A percentile compares a stretch with the other conserved stretches of the same genome.
Conservation (phyloP, 2,329 filamentous ascomycete species). For the Nemania sp. region DNA sequence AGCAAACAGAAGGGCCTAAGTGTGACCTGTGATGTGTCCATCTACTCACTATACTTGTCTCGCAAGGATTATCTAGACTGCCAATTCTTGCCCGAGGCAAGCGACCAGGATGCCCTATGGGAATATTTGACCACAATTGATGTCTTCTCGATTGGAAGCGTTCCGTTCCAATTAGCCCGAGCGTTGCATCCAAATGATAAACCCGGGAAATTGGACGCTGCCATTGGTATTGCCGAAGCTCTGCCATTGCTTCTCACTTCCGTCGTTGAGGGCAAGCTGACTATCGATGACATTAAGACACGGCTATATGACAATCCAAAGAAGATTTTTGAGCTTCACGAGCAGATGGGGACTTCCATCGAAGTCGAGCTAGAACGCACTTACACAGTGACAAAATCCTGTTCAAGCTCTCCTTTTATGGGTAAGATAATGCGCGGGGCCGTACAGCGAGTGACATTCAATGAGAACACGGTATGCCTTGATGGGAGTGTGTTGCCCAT, state of each 20-base stretch:
- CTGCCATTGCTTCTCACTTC: slow-evolving; percentile 76
- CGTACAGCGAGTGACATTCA: slow-evolving; percentile 76
- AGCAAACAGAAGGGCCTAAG: slow-evolving; percentile 81
- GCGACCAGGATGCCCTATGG: slow-evolving; percentile 76
- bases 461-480: slow-evolving; percentile 73
- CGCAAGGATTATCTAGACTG: slow-evolving; percentile 71
- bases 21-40: slow-evolving; percentile 81
- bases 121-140: slow-evolving; percentile 73
- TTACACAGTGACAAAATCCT: slow-evolving; percentile 58
- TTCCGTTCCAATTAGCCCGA: slow-evolving; percentile 74
- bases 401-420: slow-evolving; percentile 71
- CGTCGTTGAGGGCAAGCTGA: slow-evolving; percentile 72
- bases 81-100: slow-evolving; percentile 64
- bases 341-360: slow-evolving; percentile 72
- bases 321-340: slow-evolving; percentile 80
- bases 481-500: slow-evolving; percentile 66
- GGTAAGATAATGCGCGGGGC: slow-evolving; percentile 70
- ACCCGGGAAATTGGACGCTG: slow-evolving; percentile 57
- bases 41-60: slow-evolving; percentile 77
- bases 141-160: slow-evolving; percentile 76
- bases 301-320: slow-evolving; percentile 79
- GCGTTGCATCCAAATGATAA: slow-evolving; percentile 43
- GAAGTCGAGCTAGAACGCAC: slow-evolving; percentile 77
- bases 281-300: slow-evolving; percentile 70
- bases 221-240: slow-evolving; percentile 71